phyloP scores from a whole-genome alignment of 2,329 filamentous ascomycete genomes.

The Claviceps lovelessii region DNA sequence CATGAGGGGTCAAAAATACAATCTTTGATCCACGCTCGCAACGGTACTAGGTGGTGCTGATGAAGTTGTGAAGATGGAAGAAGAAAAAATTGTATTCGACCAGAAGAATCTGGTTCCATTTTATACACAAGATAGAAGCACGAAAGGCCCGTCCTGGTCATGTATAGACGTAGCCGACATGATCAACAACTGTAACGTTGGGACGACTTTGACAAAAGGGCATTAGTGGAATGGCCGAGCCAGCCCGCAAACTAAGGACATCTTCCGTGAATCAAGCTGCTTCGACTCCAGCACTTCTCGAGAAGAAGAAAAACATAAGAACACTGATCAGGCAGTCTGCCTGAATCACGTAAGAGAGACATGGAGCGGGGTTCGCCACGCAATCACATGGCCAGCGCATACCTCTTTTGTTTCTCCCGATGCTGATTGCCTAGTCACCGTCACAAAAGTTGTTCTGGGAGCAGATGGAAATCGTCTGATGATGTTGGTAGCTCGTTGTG shows the following conservation, averaged over 20 bases:
- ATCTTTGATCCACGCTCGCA: neutral
- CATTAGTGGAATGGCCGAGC: neutral
- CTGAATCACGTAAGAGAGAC: neutral
- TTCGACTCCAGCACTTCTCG: neutral
- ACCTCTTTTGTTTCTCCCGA: neutral
- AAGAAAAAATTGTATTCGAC: neutral
- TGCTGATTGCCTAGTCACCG: neutral
- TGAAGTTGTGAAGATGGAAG: too few relatives aligned
- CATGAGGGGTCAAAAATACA: constrained; percentile 6
- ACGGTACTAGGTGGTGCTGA: neutral
- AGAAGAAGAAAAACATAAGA: neutral
- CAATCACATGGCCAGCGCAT: neutral
- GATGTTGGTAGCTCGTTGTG: neutral
- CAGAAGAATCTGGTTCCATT: neutral
- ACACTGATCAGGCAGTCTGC: neutral
- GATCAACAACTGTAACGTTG: neutral
- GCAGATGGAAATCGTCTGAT: neutral
- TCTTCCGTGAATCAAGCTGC: neutral
- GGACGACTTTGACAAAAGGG: neutral
- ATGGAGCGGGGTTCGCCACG: neutral
- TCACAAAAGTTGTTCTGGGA: neutral
- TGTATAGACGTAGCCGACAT: neutral
- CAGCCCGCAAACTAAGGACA: neutral
- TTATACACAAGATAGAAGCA: neutral
- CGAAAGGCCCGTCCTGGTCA: neutral